Evolutionary conservation across 2,329 filamentous ascomycete genomes (phyloP).

Genomic region (Talaromyces sp.): DNA sequence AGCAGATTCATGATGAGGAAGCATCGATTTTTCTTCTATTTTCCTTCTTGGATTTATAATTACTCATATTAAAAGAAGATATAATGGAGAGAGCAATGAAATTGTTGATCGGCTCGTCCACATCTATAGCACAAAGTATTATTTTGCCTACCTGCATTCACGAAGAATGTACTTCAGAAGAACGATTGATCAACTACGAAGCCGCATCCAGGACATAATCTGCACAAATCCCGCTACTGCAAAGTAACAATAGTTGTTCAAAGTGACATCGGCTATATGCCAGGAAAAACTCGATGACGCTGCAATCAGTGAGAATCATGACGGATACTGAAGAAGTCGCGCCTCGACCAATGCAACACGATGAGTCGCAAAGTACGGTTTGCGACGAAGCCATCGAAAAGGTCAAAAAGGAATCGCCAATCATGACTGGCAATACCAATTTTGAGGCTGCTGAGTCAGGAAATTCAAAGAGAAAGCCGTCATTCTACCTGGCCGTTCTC

Average conservation of each 20-base stretch:
- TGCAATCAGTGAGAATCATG: not conserved
- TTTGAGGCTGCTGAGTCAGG: not conserved
- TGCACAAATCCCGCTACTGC: not conserved
- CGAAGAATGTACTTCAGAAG: not conserved
- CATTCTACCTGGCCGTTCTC: slow-evolving; percentile 10
- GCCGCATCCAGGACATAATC: not conserved
- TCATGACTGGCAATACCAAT: not conserved
- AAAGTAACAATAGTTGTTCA: not conserved
- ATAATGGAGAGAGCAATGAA: too few relatives aligned
- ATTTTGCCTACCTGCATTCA: too few relatives aligned
- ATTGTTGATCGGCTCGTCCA: not conserved
- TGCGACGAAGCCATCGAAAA: not conserved
- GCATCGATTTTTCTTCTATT: not conserved
- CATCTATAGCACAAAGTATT: too few relatives aligned
- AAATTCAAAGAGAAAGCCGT: not conserved
- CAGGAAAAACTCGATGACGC: not conserved
- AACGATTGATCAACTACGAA: not conserved
- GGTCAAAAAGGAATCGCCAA: not conserved
- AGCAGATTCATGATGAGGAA: not conserved
- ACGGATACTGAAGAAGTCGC: not conserved
- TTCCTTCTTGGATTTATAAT: not conserved
- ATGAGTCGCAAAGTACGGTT: not conserved
- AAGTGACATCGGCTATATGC: not conserved
- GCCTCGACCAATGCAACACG: not conserved
- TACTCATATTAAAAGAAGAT: too few relatives aligned